Conservation (phyloP, 2,329 filamentous ascomycete genomes). For the Fusarium odoratissimum region DNA sequence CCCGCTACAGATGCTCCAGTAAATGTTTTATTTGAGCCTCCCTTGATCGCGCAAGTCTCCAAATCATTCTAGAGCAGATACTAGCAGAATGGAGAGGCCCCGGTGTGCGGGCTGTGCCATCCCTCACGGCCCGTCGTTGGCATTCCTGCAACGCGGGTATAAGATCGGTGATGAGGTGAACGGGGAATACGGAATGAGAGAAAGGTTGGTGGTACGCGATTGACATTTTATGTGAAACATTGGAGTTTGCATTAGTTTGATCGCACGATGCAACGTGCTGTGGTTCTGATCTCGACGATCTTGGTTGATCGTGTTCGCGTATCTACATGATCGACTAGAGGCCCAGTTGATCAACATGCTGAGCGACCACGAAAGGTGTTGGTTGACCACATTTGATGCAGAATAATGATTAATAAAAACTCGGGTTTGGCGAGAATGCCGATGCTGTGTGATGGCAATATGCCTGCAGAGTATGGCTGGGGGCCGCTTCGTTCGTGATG, state of each 20-base stretch:
- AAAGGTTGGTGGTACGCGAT: neutral
- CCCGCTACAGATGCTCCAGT: neutral
- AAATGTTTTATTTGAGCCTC: conserved; percentile 20
- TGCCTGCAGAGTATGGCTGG: neutral
- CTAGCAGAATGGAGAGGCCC: neutral
- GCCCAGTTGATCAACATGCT: neutral
- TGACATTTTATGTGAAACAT: neutral
- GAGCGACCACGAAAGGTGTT: neutral
- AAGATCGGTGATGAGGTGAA: neutral
- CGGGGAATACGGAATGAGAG: neutral
- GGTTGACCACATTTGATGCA: neutral
- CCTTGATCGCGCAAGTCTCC: conserved; percentile 3
- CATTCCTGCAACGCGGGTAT: conserved; percentile 1
- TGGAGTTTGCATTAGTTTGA: neutral
- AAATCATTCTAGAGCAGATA: neutral
- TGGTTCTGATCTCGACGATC: neutral
- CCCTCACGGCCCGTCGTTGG: neutral
- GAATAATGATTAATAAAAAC: rapidly evolving
- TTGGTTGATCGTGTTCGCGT: neutral
- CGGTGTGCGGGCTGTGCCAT: neutral
- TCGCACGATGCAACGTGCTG: neutral
- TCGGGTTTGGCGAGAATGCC: no score
- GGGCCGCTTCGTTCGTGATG: neutral
- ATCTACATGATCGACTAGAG: neutral
- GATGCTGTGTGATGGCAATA: neutral